These are phyloP conservation scores for Eucalyptus caleyi DNA, from an alignment of 345 rosid genomes.

Conservation along the genomic window DNA sequence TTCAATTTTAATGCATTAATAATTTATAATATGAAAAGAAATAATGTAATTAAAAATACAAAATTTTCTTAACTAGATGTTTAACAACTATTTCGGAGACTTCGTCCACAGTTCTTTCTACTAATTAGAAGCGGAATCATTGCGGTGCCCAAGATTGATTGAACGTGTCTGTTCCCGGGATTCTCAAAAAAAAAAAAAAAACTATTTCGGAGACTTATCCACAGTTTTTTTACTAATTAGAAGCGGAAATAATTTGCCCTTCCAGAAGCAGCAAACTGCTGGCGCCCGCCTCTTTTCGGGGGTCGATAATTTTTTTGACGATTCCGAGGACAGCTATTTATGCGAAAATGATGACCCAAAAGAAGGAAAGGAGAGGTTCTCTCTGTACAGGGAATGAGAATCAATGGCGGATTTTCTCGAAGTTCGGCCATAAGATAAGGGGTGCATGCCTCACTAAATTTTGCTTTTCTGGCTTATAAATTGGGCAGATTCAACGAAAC, in stretches of 20 bases:
- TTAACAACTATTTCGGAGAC: not conserved
- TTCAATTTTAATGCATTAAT: not conserved
- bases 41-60: not conserved
- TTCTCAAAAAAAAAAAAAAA: too few relatives aligned
- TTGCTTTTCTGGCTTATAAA: not conserved
- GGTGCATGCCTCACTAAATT: not conserved
- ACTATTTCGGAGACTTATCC: not conserved
- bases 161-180: too few relatives aligned
- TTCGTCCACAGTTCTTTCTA: not conserved
- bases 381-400: not conserved
- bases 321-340: not conserved
- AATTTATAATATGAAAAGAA: not conserved
- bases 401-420: not conserved
- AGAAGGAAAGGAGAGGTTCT: not conserved
- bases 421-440: not conserved
- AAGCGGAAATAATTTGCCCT: not conserved
- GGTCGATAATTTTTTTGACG: not conserved
- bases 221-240: not conserved
- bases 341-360: not conserved
- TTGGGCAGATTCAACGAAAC: not conserved
- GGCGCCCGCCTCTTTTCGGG: not conserved
- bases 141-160: too few relatives aligned
- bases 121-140: not conserved
- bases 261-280: not conserved
- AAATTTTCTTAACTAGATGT: not conserved